These are phyloP conservation scores for Glycyrrhiza uralensis DNA, from an alignment of 306 rosid species.

Conservation along the genomic window DNA sequence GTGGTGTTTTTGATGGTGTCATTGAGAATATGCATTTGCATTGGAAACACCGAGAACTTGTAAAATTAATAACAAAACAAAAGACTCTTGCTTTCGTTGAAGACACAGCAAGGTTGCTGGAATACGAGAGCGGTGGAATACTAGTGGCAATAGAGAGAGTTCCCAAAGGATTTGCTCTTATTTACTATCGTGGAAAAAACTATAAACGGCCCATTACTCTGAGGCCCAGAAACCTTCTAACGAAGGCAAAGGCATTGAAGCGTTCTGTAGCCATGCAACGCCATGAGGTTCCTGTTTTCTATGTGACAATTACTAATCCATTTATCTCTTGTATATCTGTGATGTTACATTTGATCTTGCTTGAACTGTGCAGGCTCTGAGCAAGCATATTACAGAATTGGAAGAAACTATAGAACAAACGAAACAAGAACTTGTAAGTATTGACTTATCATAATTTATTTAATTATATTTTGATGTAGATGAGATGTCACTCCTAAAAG, in stretches of 20 bases:
- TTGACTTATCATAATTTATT: background rate
- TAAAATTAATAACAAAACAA: slow-evolving; percentile 86
- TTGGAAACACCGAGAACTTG: slow-evolving; percentile 97
- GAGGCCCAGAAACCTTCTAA: slow-evolving; percentile 92
- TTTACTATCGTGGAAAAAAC: slow-evolving; percentile 97
- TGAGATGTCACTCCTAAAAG: background rate
- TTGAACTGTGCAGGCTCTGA: slow-evolving; percentile 75
- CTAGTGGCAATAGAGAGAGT: slow-evolving; percentile 90
- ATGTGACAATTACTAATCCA: slow-evolving; percentile 5
- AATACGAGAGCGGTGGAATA: slow-evolving; percentile 93
- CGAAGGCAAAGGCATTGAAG: slow-evolving; percentile 94
- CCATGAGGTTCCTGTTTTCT: slow-evolving; percentile 68
- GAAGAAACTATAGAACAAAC: slow-evolving; percentile 70
- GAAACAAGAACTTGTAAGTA: slow-evolving; percentile 80
- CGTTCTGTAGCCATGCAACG: slow-evolving; percentile 94
- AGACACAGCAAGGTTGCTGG: slow-evolving; percentile 94
- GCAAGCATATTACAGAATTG: slow-evolving; percentile 87
- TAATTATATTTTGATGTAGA: background rate
- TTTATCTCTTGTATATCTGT: background rate
- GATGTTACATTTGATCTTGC: slow-evolving; percentile 28
- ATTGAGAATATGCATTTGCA: slow-evolving; percentile 99
- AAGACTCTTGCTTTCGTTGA: slow-evolving; percentile 91
- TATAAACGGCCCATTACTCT: slow-evolving; percentile 79
- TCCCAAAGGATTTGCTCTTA: slow-evolving; percentile 79
- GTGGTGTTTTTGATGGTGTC: slow-evolving; percentile 97